Percentiles rank a stretch among this genome's conserved stretches.
Conservation (phyloP, 441 rosid genomes). For the Melastoma candidum region DNA sequence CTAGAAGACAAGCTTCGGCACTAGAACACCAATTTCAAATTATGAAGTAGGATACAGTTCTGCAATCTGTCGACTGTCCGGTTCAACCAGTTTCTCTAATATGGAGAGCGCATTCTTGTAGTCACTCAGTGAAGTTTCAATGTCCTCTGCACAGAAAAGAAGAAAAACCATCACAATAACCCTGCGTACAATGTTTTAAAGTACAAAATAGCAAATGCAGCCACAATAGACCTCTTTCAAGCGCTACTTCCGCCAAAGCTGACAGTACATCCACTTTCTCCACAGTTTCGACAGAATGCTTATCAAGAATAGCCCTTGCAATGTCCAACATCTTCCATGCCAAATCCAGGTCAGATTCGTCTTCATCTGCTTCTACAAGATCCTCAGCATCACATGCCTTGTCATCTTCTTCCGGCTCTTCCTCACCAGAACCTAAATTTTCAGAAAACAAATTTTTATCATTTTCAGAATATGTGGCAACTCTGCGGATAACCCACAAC, state of each 20-base stretch:
- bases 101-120: conserved; percentile 65
- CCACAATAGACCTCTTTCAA: conserved; percentile 68
- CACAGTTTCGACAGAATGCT: conserved; percentile 46
- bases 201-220: conserved; percentile 7
- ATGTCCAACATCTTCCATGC: conserved; percentile 94
- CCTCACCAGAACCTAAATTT: conserved; percentile 30
- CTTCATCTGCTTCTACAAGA: conserved; percentile 70
- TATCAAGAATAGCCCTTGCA: conserved; percentile 84
- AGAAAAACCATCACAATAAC: conserved; percentile 4
- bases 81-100: conserved; percentile 68
- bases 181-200: not conserved
- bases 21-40: not conserved
- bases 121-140: conserved; percentile 81
- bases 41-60: conserved; percentile 76
- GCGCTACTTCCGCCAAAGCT: conserved; percentile 68
- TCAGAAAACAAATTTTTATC: too few relatives aligned
- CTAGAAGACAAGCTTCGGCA: not conserved
- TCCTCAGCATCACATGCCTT: conserved; percentile 47
- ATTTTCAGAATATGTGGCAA: too few relatives aligned
- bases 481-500: too few relatives aligned
- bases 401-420: conserved; percentile 37
- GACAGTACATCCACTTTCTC: conserved; percentile 82
- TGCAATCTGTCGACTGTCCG: conserved; percentile 72
- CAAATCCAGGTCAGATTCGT: conserved; percentile 82
- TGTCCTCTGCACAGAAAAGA: conserved; percentile 54